Evolutionary conservation across 2,329 filamentous ascomycete genomes (phyloP).

Genomic region (Neonectria coccinea): DNA sequence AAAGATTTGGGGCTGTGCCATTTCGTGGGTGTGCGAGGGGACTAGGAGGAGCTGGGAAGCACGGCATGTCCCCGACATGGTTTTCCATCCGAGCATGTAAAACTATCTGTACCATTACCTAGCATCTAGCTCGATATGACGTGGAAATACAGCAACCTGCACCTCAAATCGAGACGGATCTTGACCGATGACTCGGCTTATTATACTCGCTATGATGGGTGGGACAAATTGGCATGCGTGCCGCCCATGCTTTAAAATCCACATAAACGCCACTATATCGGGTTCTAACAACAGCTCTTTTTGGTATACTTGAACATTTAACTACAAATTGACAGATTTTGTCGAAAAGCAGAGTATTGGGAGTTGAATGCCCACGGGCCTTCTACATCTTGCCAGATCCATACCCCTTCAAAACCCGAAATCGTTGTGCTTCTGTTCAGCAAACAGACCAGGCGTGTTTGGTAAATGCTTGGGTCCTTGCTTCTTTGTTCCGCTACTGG

Average conservation of each 20-base stretch:
- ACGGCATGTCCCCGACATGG: slow-evolving; percentile 13
- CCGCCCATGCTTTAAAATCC: neutral
- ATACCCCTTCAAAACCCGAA: neutral
- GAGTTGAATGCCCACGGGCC: neutral
- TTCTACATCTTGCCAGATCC: neutral
- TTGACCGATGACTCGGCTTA: neutral
- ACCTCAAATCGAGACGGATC: neutral
- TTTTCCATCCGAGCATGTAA: slow-evolving; percentile 38
- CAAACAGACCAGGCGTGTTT: too few relatives aligned
- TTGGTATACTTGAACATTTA: too few relatives aligned
- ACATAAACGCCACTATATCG: neutral
- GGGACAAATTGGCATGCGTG: neutral
- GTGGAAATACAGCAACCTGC: slow-evolving; percentile 11
- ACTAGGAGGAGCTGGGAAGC: slow-evolving; percentile 17
- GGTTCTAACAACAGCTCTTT: too few relatives aligned
- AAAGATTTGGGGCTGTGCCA: slow-evolving; percentile 9
- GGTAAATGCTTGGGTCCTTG: neutral
- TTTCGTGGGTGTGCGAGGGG: slow-evolving; percentile 5
- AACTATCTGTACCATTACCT: slow-evolving; percentile 42
- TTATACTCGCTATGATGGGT: neutral
- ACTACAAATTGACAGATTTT: too few relatives aligned
- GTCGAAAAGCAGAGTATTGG: neutral
- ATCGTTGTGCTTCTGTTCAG: neutral
- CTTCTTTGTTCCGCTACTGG: neutral
- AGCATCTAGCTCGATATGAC: slow-evolving; percentile 25